phyloP scores from a whole-genome alignment of 257 asterid genomes.

The Solanum chiquidenum region DNA sequence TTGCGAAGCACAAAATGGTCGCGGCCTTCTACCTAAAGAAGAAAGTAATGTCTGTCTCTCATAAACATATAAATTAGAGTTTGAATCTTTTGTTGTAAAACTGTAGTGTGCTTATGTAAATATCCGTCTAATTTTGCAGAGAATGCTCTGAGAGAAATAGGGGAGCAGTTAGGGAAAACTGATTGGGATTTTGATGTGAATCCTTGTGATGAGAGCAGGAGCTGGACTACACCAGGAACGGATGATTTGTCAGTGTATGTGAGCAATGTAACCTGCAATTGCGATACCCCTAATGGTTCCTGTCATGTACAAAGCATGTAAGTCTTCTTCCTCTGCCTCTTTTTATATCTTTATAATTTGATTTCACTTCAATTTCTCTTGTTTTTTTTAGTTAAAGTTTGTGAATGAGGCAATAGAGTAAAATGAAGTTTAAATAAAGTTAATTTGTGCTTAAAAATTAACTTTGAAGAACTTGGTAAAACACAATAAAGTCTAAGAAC shows the following conservation, averaged over 20 bases:
- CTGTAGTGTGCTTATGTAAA: too few species aligned
- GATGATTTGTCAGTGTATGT: neutral
- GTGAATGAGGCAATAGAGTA: too few species aligned
- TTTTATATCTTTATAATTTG: neutral
- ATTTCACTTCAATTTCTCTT: too few species aligned
- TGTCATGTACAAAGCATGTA: conserved; percentile 27
- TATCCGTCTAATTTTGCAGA: neutral
- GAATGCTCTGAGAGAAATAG: conserved; percentile 6
- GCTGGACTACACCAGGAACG: neutral
- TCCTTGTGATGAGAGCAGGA: neutral
- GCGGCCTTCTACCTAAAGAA: neutral
- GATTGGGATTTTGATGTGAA: conserved; percentile 13
- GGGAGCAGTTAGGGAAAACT: conserved; percentile 1
- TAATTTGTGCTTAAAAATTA: too few species aligned
- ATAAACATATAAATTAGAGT: neutral
- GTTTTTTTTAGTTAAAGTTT: too few species aligned
- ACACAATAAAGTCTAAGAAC: too few species aligned
- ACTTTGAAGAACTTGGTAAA: too few species aligned
- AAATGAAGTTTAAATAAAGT: too few species aligned
- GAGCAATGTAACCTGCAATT: conserved; percentile 12
- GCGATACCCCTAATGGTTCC: neutral
- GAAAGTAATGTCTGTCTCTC: neutral
- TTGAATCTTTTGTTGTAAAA: neutral
- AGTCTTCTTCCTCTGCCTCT: neutral
- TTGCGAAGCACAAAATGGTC: neutral